phyloP scores from a whole-genome alignment of 2,329 filamentous ascomycete species.

The Xylariaceae sp. region DNA sequence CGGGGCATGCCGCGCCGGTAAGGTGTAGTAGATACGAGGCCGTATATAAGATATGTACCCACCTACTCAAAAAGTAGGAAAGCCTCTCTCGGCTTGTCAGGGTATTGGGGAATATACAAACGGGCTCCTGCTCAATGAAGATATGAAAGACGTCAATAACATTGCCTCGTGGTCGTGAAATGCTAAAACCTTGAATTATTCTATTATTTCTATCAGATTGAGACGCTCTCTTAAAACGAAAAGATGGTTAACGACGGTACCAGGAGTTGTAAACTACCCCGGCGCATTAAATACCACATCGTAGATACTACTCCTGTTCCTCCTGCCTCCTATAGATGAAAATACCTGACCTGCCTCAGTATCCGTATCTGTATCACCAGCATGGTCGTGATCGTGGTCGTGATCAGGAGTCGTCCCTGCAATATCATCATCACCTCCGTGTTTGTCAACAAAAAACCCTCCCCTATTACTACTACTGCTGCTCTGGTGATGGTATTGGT shows the following conservation, averaged over 20 bases:
- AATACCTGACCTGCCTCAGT: constrained; percentile 1
- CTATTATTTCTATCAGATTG: too few relatives aligned
- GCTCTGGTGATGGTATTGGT: neutral
- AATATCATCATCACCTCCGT: neutral
- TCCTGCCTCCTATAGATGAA: constrained; percentile 7
- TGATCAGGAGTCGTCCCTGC: neutral
- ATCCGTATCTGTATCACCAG: neutral
- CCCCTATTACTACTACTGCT: neutral
- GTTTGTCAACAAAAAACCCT: too few relatives aligned
- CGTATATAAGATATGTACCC: constrained; percentile 1
- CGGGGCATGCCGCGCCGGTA: constrained; percentile 84
- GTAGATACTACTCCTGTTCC: constrained; percentile 27
- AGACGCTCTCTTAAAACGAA: too few relatives aligned
- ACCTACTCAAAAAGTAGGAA: constrained; percentile 14
- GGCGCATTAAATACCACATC: constrained; percentile 22
- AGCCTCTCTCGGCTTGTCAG: constrained; percentile 15
- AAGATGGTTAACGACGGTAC: too few relatives aligned
- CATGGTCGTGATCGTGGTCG: neutral
- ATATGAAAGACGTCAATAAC: constrained; percentile 1
- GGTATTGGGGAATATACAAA: constrained; percentile 18
- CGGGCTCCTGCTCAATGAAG: constrained; percentile 5
- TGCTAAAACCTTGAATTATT: too few relatives aligned
- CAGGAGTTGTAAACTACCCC: constrained; percentile 1
- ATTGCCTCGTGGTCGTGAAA: too few relatives aligned
- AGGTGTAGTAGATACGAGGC: constrained; percentile 6